Conservation (phyloP, 805 yeast species). For the Zygoascus flipseniorum region DNA sequence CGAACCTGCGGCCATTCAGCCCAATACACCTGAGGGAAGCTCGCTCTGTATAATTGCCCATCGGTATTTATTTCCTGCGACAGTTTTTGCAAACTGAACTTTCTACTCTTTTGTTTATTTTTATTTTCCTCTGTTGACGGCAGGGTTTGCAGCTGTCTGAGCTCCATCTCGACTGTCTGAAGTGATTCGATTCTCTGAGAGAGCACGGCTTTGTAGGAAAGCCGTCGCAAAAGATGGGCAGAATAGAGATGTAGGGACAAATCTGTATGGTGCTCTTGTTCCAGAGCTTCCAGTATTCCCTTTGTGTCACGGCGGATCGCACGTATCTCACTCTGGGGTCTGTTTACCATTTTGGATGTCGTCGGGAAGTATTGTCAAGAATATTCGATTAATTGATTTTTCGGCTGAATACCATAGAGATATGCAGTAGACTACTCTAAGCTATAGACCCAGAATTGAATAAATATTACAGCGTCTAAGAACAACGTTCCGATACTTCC, state of each 20-base stretch:
- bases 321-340: not conserved
- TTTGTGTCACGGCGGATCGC: constrained; percentile 1
- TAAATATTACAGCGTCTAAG: constrained; percentile 64
- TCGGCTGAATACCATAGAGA: not conserved
- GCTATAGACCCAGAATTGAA: constrained; percentile 71
- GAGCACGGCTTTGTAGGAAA: not conserved
- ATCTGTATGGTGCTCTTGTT: constrained; percentile 32
- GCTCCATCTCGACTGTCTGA: not conserved
- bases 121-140: not conserved
- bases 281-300: constrained; percentile 13
- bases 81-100: not conserved
- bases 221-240: constrained; percentile 32
- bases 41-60: not conserved
- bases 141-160: not conserved
- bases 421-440: not conserved
- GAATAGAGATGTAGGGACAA: constrained; percentile 60
- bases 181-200: not conserved
- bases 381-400: not conserved
- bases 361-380: not conserved
- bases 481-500: constrained; percentile 84
- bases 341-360: not conserved
- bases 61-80: not conserved
- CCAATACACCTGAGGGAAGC: constrained; percentile 38
- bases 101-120: not conserved
- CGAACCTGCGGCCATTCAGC: constrained; percentile 50